Conservation (phyloP, 1,284 basidiomycete species). For the Exobasidium cylindrosporum region DNA sequence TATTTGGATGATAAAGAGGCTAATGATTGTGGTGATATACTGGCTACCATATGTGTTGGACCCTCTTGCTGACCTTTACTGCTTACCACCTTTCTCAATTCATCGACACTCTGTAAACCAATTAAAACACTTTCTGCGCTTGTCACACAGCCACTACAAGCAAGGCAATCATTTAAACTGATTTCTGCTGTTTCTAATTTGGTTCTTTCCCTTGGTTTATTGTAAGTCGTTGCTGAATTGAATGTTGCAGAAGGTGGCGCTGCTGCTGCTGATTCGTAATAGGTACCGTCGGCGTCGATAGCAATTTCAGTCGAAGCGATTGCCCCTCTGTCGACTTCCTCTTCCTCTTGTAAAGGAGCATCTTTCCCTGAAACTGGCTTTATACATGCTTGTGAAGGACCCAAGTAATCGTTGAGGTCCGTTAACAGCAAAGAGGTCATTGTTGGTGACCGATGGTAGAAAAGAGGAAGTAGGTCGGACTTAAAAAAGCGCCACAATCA, state of each 20-base stretch:
- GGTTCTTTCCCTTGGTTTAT: conserved; percentile 45
- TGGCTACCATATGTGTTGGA: conserved; percentile 33
- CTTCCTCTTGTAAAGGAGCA: conserved; percentile 59
- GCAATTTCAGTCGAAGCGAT: conserved; percentile 74
- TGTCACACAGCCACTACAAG: conserved; percentile 94
- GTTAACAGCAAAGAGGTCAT: too few species aligned
- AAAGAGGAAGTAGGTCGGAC: too few species aligned
- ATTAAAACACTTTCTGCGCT: conserved; percentile 96
- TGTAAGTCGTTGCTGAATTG: conserved; percentile 20
- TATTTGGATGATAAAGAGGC: conserved; percentile 65
- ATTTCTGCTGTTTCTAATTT: conserved; percentile 69
- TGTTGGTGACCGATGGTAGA: too few species aligned
- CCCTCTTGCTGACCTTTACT: conserved; percentile 16
- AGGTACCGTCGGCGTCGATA: conserved; percentile 74
- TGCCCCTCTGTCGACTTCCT: conserved; percentile 9
- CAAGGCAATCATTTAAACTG: conserved; percentile 89
- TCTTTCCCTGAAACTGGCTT: conserved; percentile 70
- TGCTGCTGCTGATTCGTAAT: conserved; percentile 64
- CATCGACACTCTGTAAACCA: conserved; percentile 90
- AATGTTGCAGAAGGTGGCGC: background rate
- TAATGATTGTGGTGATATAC: conserved; percentile 76
- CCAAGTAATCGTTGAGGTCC: conserved; percentile 96
- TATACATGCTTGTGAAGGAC: conserved; percentile 94
- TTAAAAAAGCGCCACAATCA: too few species aligned
- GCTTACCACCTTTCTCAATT: conserved; percentile 65